These are phyloP conservation scores for Fusarium fujikuroi DNA, from an alignment of 2,329 filamentous ascomycete genomes.

Conservation along the genomic window DNA sequence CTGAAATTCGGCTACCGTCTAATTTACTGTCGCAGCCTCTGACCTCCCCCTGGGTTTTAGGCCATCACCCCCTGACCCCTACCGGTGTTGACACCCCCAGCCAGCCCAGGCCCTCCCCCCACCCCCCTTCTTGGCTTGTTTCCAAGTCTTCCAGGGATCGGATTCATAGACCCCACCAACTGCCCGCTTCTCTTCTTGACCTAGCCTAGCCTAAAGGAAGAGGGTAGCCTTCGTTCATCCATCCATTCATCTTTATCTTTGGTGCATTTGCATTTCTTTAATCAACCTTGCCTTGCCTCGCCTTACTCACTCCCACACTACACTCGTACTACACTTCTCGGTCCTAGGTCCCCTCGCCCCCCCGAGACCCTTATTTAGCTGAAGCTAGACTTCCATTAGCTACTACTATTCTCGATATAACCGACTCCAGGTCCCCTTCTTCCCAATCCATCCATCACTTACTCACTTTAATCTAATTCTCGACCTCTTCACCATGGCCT, in stretches of 20 bases:
- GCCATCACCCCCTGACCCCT: slow-evolving; percentile 24
- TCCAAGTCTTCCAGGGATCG: slow-evolving; percentile 42
- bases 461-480: slow-evolving; percentile 13
- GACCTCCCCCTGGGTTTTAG: slow-evolving; percentile 11
- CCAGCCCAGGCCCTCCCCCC: slow-evolving; percentile 5
- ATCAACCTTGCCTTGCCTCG: slow-evolving; percentile 9
- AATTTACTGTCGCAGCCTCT: slow-evolving; percentile 2
- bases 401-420: slow-evolving; percentile 17
- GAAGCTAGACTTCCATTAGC: slow-evolving; percentile 1
- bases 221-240: slow-evolving; percentile 1
- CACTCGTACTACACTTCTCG: slow-evolving; percentile 7
- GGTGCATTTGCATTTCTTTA: slow-evolving; percentile 29
- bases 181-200: slow-evolving; percentile 39
- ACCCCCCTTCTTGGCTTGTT: slow-evolving; percentile 39
- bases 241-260: slow-evolving; percentile 27
- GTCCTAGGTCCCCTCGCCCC: slow-evolving; percentile 18
- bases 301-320: not conserved
- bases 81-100: slow-evolving; percentile 2
- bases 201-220: slow-evolving; percentile 6
- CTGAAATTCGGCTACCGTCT: slow-evolving; percentile 26
- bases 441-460: not conserved
- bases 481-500: slow-evolving; percentile 32
- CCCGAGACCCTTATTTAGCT: slow-evolving; percentile 20
- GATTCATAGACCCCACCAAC: slow-evolving; percentile 43
- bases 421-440: slow-evolving; percentile 1